A percentile compares a stretch with the other conserved stretches of the same genome.
These are phyloP conservation scores for Fomitopsis schrenkii DNA, from an alignment of 1,284 basidiomycete genomes.

Conservation along the genomic window DNA sequence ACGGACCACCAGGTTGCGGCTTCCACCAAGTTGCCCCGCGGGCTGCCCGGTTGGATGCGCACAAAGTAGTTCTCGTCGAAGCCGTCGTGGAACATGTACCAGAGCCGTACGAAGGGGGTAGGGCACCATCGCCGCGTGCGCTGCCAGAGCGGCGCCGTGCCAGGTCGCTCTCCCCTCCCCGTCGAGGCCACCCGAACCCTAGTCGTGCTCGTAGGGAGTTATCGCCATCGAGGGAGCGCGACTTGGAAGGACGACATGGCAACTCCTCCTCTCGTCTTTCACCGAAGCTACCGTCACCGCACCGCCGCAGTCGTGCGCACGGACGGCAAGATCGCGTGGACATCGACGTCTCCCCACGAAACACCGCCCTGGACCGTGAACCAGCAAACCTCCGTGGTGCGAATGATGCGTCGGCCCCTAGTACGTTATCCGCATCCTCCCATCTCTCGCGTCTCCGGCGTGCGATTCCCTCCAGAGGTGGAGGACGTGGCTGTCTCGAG, in stretches of 20 bases:
- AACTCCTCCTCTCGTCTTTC: constrained; percentile 13
- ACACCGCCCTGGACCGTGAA: constrained; percentile 13
- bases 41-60: constrained; percentile 54
- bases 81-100: constrained; percentile 43
- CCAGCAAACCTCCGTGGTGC: constrained; percentile 32
- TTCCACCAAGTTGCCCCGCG: constrained; percentile 47
- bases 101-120: constrained; percentile 26
- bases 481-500: constrained; percentile 43
- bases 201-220: constrained; percentile 16
- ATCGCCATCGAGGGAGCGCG: constrained; percentile 15
- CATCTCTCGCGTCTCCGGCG: constrained; percentile 38
- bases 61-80: constrained; percentile 30
- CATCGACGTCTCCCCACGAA: constrained; percentile 10
- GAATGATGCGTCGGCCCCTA: constrained; percentile 50
- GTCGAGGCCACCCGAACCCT: constrained; percentile 8
- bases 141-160: constrained; percentile 11
- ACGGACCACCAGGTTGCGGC: constrained; percentile 51
- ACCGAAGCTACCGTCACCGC: constrained; percentile 13
- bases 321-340: constrained; percentile 15
- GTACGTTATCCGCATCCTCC: constrained; percentile 76
- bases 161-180: constrained; percentile 21
- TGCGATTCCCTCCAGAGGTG: constrained; percentile 44
- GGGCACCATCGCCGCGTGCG: constrained; percentile 12
- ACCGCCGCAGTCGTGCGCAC: constrained; percentile 10
- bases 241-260: constrained; percentile 11